Evolutionary conservation across 1,139 yeast genomes (phyloP), one percentile per base, ranked within the genome.

Genomic region (Candida labiduridarum): DNA sequence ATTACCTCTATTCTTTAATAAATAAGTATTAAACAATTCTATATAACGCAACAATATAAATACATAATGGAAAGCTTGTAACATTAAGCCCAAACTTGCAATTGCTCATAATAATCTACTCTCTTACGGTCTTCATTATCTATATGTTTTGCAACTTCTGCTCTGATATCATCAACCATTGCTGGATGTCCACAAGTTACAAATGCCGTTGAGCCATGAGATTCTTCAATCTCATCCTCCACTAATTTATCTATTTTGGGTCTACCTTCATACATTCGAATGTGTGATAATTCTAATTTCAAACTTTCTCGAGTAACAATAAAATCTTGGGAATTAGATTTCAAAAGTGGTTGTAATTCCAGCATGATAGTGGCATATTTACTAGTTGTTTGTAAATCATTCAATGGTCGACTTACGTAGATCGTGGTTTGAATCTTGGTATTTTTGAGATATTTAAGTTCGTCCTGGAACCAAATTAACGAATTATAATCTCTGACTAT

Each of bases 381-480:
- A 12, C 9, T 10, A 10, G 33, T 18, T 18, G 30, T 40, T 14
- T 27, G n/a, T 6, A 29, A 15, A 6, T 39, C 41, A 14, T 25
- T 50, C 38, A 25, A 41, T 2, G 80, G 80, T 50, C 71, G 61
- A 12, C 85, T 78, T n/a, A 83, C 63, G 52, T 71, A 79, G 1
- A 83, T 62, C 3, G 68, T 66, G 4, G 64, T 70, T 35, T 67
- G 71, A 42, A 77, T 67, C 3, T 57, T 58, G 0, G 73, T 60
- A 27, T 62, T 54, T 46, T 61, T 60, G 50, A 82, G 61, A 5
- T 64, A 60, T 25, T 63, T 50, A 22, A 84, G 64, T 56, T 84
- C 86, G 30, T 76, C 72, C 46, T 66, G 65, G 62, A 83, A 82
- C 84, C 85, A 82, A 12, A 62, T 58, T 35, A 83, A 59, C 0